Conservation (phyloP, 164 flowering plant genomes). For the Chimonanthus salicifolius region DNA sequence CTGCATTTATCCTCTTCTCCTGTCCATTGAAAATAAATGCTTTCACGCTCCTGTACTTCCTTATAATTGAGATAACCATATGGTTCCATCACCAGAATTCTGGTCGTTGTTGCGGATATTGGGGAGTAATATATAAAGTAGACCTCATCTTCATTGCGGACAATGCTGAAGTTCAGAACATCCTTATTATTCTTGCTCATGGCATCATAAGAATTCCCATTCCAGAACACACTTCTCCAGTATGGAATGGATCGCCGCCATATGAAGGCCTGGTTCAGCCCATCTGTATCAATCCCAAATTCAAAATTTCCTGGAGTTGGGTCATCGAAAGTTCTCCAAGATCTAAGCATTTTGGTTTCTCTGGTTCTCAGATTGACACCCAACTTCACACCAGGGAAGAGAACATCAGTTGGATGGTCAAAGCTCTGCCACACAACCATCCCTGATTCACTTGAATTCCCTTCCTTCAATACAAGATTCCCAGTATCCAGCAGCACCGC, state of each 20-base stretch:
- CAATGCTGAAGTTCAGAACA: background rate
- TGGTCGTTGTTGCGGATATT: no score
- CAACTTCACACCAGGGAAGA: conserved; percentile 32
- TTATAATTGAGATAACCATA: background rate
- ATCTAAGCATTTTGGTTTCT: conserved; percentile 15
- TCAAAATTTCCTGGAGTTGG: conserved; percentile 24
- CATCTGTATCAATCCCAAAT: conserved; percentile 17
- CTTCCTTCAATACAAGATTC: conserved; percentile 1
- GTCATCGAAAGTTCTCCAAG: conserved; percentile 13
- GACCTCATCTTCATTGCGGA: background rate
- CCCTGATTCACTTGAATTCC: background rate
- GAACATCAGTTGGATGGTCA: conserved; percentile 31
- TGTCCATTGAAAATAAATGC: background rate
- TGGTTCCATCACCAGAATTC: background rate
- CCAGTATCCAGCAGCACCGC: background rate
- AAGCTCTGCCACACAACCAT: conserved; percentile 30
- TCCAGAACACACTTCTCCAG: conserved; percentile 17
- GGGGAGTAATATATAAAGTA: background rate
- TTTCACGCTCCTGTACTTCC: background rate
- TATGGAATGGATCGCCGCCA: conserved; percentile 6
- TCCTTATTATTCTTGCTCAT: background rate
- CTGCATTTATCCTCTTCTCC: background rate
- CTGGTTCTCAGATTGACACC: conserved; percentile 21
- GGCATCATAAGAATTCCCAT: background rate
- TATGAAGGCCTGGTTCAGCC: conserved; percentile 9